Evolutionary conservation across 805 yeast genomes (phyloP), one percentile per base, ranked within the genome.

Genomic region (baker's yeast (Saccharomyces cerevisiae)): DNA sequence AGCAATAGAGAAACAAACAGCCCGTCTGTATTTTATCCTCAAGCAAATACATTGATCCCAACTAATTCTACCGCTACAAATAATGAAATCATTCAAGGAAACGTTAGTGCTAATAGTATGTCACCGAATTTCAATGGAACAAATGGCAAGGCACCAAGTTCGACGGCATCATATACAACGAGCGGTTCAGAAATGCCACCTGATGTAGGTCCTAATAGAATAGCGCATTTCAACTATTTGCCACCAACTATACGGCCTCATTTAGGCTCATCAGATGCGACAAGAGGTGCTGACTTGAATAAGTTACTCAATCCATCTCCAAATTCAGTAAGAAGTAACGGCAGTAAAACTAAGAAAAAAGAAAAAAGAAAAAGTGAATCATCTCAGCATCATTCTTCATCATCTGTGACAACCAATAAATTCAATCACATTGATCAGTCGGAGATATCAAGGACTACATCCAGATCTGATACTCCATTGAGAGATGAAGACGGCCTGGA

Each of bases 201-300:
- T n/a, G 85, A 81, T 52, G 70, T 81, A 3, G 80, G 79, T 36
- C 70, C 82, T 2, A 76, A 79, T 48, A 70, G 91, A 64, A 79
- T 74, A 55, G 83, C 83, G 50, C 94, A 86, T 71, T 86, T 86
- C 73, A 85, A 85, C 66, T 85, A 84, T 61, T 70, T 86, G 27
- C 89, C 91, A 13, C 85, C 90, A 1, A 81, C 86, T 5, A 85
- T 83, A 56, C 85, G 82, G 50, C 94, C 92, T 0, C 84, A 82
- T 60, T 69, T 86, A 47, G 83, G 76, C 24, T 82, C 88, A 1
- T 82, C 87, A 0, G 74, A 72, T 27, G 68, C 79, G n/a, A 72
- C 77, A 26, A 72, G 69, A 48, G 79, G 75, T 46, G 71, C 77
- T 14, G 80, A 79, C 59, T 58, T 81, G 27, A 65, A 71, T 57